These are phyloP conservation scores for Pseudogymnoascus sp. DNA, from an alignment of 2,329 filamentous ascomycete genomes.

Conservation along the genomic window DNA sequence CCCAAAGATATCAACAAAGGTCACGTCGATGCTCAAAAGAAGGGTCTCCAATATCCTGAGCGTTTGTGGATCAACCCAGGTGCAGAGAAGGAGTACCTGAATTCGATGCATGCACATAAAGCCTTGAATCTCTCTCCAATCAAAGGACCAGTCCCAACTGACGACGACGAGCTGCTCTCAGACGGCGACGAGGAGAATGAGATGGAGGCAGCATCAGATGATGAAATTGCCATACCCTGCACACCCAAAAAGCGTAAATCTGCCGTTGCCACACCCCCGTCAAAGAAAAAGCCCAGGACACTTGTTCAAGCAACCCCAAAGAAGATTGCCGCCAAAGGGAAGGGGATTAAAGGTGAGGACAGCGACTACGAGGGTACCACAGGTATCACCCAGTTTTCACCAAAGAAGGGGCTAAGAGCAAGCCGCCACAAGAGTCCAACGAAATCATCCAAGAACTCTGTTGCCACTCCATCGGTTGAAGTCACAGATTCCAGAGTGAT, in stretches of 20 bases:
- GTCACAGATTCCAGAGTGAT: neutral
- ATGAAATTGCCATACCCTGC: neutral
- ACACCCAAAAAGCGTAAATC: neutral
- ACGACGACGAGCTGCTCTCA: neutral
- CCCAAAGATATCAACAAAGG: slow-evolving; percentile 11
- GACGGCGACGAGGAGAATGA: neutral
- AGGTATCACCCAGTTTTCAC: neutral
- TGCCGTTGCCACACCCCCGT: neutral
- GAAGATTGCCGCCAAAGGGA: neutral
- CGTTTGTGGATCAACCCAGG: neutral
- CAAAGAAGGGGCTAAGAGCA: neutral
- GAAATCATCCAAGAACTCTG: neutral
- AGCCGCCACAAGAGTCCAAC: neutral
- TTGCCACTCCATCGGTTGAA: neutral
- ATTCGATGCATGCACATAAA: neutral
- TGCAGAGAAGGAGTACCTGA: neutral
- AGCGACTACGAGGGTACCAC: neutral
- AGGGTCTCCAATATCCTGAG: neutral
- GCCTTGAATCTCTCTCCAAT: neutral
- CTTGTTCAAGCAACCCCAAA: neutral
- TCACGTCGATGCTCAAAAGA: neutral
- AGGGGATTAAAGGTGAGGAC: neutral
- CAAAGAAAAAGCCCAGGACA: neutral
- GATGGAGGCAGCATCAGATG: neutral
- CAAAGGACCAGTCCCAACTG: neutral